Percentiles rank a stretch among this genome's conserved stretches.
Evolutionary conservation across 495 filamentous ascomycete genomes (phyloP).

Genomic region (Penicillium mononematosum): DNA sequence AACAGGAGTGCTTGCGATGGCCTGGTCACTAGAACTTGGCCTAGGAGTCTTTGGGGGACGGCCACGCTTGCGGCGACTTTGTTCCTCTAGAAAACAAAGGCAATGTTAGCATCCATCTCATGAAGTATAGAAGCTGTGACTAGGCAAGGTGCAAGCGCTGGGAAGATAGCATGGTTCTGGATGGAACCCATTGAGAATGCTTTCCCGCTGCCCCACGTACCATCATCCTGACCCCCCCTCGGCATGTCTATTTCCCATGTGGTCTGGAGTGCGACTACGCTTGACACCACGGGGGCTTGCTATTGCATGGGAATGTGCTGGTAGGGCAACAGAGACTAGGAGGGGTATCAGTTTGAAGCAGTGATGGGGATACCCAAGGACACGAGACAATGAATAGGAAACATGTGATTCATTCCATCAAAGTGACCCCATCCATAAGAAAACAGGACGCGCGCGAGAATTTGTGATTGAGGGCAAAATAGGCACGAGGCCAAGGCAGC

Average conservation of each 20-base stretch:
- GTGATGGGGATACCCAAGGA: constrained; percentile 18
- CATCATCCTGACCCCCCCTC: constrained; percentile 73
- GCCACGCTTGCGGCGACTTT: constrained; percentile 80
- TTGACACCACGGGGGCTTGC: constrained; percentile 77
- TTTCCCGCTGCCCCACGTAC: constrained; percentile 57
- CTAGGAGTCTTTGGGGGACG: constrained; percentile 74
- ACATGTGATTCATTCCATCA: constrained; percentile 2
- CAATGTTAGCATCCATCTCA: constrained; percentile 17
- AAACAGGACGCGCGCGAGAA: neutral
- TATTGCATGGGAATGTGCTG: constrained; percentile 43
- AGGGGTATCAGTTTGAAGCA: constrained; percentile 43
- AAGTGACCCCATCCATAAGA: neutral
- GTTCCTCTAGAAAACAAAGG: constrained; percentile 52
- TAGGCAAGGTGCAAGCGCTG: constrained; percentile 1
- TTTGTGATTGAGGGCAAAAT: constrained; percentile 3
- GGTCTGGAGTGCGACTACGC: constrained; percentile 88
- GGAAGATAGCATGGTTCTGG: constrained; percentile 4
- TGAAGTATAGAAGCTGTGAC: neutral
- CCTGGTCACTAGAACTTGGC: constrained; percentile 49
- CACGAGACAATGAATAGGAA: neutral
- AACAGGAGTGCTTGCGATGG: constrained; percentile 51
- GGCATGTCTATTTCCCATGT: constrained; percentile 58
- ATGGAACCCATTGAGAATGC: constrained; percentile 8
- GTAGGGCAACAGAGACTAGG: constrained; percentile 44
- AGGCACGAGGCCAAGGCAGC: constrained; percentile 22